phyloP scores from a whole-genome alignment of 2,329 filamentous ascomycete species.

The Colletotrichum zoysiae region DNA sequence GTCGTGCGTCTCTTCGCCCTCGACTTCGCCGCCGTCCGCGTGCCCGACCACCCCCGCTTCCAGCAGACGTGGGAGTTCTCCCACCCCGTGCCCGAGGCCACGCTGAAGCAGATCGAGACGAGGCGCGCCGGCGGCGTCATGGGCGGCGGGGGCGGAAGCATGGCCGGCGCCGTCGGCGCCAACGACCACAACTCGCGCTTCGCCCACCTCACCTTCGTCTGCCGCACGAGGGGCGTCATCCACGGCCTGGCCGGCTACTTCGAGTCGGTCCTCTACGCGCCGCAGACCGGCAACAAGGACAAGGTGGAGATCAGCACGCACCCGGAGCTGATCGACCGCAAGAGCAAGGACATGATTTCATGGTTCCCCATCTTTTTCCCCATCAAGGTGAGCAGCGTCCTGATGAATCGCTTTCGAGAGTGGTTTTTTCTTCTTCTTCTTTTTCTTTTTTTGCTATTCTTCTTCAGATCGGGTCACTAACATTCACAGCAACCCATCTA shows the following conservation, averaged over 20 bases:
- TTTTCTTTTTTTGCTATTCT: background rate
- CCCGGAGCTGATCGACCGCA: constrained; percentile 89
- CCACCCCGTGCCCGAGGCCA: constrained; percentile 75
- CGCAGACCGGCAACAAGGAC: constrained; percentile 55
- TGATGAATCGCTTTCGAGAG: background rate
- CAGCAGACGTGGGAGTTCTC: constrained; percentile 85
- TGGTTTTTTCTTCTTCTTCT: no score
- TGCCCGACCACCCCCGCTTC: constrained; percentile 71
- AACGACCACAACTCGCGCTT: constrained; percentile 94
- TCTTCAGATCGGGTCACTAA: background rate
- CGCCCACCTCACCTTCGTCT: constrained; percentile 82
- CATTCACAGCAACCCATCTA: constrained; percentile 80
- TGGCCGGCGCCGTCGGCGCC: constrained; percentile 80
- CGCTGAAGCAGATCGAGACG: constrained; percentile 67
- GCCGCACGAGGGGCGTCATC: constrained; percentile 82
- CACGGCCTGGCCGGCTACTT: constrained; percentile 97
- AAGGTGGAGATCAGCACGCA: constrained; percentile 92
- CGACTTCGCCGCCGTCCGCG: constrained; percentile 77
- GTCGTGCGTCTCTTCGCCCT: constrained; percentile 93
- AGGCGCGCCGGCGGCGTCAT: constrained; percentile 74
- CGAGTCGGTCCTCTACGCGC: constrained; percentile 90
- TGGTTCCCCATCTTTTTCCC: constrained; percentile 99
- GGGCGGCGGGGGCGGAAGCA: constrained; percentile 77
- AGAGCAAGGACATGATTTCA: constrained; percentile 98
- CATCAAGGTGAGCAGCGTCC: constrained; percentile 75